Conservation (phyloP, 805 yeast genomes). For the Starmerella sp. region DNA sequence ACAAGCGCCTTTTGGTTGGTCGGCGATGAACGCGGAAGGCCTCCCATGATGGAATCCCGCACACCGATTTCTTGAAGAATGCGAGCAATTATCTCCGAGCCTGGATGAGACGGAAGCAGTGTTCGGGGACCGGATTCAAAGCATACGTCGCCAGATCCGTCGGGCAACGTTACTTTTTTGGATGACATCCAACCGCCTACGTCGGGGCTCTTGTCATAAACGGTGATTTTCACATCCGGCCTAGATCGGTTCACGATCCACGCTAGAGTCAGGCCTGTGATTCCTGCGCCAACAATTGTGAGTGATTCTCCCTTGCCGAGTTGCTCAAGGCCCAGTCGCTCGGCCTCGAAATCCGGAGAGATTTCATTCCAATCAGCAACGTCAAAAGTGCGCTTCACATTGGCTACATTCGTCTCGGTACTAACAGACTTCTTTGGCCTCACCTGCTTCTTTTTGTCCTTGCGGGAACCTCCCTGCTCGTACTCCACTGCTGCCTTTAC, state of each 20-base stretch:
- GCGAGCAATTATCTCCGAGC: conserved; percentile 33
- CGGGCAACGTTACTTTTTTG: conserved; percentile 8
- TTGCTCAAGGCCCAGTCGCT: conserved; percentile 24
- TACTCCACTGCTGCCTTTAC: conserved; percentile 17
- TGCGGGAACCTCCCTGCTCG: conserved; percentile 5
- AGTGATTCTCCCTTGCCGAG: conserved; percentile 34
- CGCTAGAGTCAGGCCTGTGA: conserved; percentile 59
- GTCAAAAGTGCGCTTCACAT: not conserved
- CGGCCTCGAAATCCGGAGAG: conserved; percentile 25
- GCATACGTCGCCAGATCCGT: conserved; percentile 26
- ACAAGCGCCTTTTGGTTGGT: conserved; percentile 68
- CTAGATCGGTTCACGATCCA: conserved; percentile 46
- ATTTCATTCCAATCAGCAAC: conserved; percentile 23
- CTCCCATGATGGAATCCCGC: conserved; percentile 40
- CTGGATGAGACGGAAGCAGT: conserved; percentile 69
- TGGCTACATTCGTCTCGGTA: not conserved
- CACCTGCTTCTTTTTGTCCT: not conserved
- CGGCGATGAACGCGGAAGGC: conserved; percentile 43
- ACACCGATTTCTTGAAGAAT: conserved; percentile 35
- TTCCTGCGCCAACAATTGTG: conserved; percentile 78
- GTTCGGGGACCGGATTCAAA: conserved; percentile 91
- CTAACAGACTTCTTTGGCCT: not conserved
- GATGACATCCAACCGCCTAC: conserved; percentile 69
- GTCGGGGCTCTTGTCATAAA: conserved; percentile 45
- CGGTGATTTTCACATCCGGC: conserved; percentile 58